Conservation (phyloP, 2,329 filamentous ascomycete species). For the Colletotrichum tropicale region DNA sequence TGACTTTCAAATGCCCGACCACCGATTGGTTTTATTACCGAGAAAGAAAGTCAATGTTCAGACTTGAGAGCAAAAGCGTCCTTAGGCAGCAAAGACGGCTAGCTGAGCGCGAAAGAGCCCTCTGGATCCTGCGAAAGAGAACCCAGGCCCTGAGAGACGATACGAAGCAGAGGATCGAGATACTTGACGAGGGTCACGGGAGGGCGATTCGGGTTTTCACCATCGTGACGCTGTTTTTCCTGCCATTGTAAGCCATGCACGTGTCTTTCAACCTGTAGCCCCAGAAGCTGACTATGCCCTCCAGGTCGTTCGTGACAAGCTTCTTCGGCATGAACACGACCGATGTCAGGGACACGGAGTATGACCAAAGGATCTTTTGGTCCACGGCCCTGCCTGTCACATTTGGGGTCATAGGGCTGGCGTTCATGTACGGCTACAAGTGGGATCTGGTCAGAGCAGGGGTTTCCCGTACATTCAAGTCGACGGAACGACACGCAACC, state of each 20-base stretch:
- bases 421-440: constrained; percentile 25
- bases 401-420: constrained; percentile 28
- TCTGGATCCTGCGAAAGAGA: not conserved
- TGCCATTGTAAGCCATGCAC: constrained; percentile 32
- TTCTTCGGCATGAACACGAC: constrained; percentile 50
- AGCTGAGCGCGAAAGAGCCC: not conserved
- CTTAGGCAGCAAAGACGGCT: not conserved
- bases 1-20: not conserved
- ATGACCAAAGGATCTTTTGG: constrained; percentile 45
- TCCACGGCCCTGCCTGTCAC: constrained; percentile 42
- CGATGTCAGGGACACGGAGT: constrained; percentile 43
- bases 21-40: not conserved
- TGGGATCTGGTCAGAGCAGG: constrained; percentile 10
- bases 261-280: not conserved
- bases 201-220: constrained; percentile 40
- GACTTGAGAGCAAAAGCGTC: not conserved
- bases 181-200: constrained; percentile 31
- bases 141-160: constrained; percentile 19
- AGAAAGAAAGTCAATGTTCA: not conserved
- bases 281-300: not conserved
- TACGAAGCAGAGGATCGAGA: constrained; percentile 29
- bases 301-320: constrained; percentile 30
- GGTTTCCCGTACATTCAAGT: not conserved
- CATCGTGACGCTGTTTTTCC: constrained; percentile 43
- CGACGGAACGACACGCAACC: not conserved